These are phyloP conservation scores for Mortierella sp. DNA, from an alignment of 371 early-diverging fungal species.

Conservation along the genomic window DNA sequence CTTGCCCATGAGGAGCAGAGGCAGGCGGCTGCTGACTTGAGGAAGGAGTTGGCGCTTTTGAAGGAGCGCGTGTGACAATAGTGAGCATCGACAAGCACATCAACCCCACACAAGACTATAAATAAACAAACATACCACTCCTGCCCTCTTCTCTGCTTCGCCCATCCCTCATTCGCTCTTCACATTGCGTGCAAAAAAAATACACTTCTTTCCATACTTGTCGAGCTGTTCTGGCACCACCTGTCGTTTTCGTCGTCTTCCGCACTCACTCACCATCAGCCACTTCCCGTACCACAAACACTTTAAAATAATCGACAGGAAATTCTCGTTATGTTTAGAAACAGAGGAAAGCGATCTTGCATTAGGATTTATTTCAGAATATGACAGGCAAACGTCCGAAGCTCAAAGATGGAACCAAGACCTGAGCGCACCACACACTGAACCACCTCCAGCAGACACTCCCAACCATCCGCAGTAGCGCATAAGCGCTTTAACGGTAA, in stretches of 20 bases:
- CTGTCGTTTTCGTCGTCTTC: not conserved
- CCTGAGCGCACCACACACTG: slow-evolving; percentile 8
- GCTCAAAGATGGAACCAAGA: not conserved
- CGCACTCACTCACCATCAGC: not conserved
- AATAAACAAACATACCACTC: not conserved
- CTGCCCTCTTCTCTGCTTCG: too few species aligned
- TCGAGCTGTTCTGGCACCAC: too few species aligned
- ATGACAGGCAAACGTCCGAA: not conserved
- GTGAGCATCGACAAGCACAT: too few species aligned
- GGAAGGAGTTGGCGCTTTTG: not conserved
- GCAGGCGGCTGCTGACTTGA: not conserved
- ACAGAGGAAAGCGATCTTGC: slow-evolving; percentile 5
- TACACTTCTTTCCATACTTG: too few species aligned
- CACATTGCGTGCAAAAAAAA: too few species aligned
- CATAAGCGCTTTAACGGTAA: slow-evolving; percentile 5
- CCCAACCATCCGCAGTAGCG: not conserved
- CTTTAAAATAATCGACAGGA: too few species aligned
- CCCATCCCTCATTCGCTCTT: too few species aligned
- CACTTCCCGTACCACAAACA: too few species aligned
- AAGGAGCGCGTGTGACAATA: not conserved
- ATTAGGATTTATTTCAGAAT: slow-evolving; percentile 9
- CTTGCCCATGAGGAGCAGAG: not conserved
- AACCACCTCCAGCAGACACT: not conserved
- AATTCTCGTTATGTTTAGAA: not conserved
- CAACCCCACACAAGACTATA: too few species aligned